These are phyloP conservation scores for slime mould (Dictyostelium discoideum) DNA, from an alignment of 78 protist genomes.

Conservation along the genomic window DNA sequence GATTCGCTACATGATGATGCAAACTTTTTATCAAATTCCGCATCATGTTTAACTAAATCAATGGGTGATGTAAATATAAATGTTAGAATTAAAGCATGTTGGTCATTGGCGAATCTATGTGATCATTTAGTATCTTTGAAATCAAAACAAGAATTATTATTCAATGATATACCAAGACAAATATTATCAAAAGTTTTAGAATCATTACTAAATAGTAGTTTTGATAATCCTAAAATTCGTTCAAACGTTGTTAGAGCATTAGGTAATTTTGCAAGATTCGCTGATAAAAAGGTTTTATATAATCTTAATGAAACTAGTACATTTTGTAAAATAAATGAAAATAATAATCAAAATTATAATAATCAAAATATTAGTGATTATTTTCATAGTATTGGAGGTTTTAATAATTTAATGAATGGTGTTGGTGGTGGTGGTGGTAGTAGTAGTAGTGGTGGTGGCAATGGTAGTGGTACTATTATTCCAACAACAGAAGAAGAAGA, in stretches of 20 bases:
- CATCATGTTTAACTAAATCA: constrained; percentile 55
- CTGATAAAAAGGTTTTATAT: constrained; percentile 3
- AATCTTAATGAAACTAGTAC: neutral
- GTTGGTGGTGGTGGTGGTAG: neutral
- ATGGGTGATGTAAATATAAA: constrained; percentile 67
- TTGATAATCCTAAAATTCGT: constrained; percentile 72
- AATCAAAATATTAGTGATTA: neutral
- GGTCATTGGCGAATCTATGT: constrained; percentile 74
- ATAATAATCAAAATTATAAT: constrained; percentile 10
- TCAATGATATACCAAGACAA: constrained; percentile 26
- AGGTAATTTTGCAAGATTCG: constrained; percentile 76
- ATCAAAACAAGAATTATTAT: neutral
- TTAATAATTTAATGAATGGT: neutral
- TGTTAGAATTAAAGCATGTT: constrained; percentile 70
- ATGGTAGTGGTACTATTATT: neutral
- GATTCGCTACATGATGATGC: constrained; percentile 42
- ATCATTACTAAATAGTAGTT: constrained; percentile 12
- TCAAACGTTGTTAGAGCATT: constrained; percentile 65
- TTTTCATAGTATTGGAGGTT: neutral
- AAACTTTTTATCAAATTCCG: constrained; percentile 43
- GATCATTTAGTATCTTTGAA: constrained; percentile 54
- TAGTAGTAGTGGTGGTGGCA: neutral
- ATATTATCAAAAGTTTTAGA: constrained; percentile 42
- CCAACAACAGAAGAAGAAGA: neutral
- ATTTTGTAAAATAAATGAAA: neutral